These are phyloP conservation scores for Nakazawaea molendinolei DNA, from an alignment of 805 yeast genomes.

Conservation along the genomic window DNA sequence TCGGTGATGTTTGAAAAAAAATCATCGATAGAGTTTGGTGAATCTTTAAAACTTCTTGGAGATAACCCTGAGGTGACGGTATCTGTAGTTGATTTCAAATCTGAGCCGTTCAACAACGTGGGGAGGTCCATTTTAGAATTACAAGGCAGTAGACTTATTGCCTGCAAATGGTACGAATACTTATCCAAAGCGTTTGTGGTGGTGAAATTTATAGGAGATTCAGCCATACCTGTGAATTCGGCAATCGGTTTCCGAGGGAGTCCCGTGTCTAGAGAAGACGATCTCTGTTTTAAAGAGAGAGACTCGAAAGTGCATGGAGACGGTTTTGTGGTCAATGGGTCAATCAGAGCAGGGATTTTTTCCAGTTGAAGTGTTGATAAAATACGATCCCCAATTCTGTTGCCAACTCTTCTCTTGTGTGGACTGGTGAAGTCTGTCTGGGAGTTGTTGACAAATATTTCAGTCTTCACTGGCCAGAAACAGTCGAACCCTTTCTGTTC, in stretches of 20 bases:
- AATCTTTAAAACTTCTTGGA: not conserved
- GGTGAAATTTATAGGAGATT: constrained; percentile 1
- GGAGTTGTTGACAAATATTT: constrained; percentile 22
- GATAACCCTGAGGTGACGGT: not conserved
- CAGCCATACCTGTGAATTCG: constrained; percentile 10
- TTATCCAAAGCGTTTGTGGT: constrained; percentile 4
- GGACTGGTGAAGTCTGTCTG: constrained; percentile 17
- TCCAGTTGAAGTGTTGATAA: constrained; percentile 8
- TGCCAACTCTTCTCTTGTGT: constrained; percentile 2
- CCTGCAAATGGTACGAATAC: constrained; percentile 8
- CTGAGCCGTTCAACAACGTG: constrained; percentile 6
- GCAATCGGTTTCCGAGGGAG: constrained; percentile 1
- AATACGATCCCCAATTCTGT: constrained; percentile 8
- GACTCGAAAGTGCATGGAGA: too few relatives aligned
- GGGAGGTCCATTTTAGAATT: constrained; percentile 11
- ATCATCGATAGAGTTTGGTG: constrained; percentile 7
- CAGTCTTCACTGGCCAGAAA: constrained; percentile 28
- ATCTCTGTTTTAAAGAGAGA: too few relatives aligned
- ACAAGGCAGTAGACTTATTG: constrained; percentile 9
- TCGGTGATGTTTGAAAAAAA: constrained; percentile 7
- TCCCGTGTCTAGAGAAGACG: too few relatives aligned
- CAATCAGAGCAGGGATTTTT: constrained; percentile 6
- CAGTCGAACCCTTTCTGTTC: constrained; percentile 28
- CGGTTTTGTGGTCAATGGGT: too few relatives aligned
- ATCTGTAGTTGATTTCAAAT: not conserved